Conservation (phyloP, 768 basidiomycete species). For the Coprinopsis cinerea region DNA sequence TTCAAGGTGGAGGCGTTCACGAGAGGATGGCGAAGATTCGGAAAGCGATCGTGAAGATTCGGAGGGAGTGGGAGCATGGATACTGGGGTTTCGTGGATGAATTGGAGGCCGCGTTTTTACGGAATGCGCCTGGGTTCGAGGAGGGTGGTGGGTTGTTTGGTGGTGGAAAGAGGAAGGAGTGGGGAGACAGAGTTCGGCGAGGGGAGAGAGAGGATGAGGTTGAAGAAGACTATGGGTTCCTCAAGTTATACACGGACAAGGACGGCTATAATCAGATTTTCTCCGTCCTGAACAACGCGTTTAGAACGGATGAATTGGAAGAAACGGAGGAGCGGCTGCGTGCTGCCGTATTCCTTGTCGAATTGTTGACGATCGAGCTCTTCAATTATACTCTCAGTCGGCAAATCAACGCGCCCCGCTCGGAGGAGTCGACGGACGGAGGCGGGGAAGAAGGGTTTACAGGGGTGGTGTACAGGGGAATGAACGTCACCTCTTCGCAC, state of each 20-base stretch:
- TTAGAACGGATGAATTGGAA: constrained; percentile 12
- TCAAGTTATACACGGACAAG: constrained; percentile 17
- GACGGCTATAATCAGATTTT: constrained; percentile 18
- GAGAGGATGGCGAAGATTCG: constrained; percentile 14
- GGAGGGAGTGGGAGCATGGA: constrained; percentile 14
- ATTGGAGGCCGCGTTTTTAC: constrained; percentile 11
- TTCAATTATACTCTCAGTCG: constrained; percentile 17
- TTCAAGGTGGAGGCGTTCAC: constrained; percentile 15
- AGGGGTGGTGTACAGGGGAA: constrained; percentile 16
- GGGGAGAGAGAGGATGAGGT: constrained; percentile 2
- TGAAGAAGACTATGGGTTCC: constrained; percentile 14
- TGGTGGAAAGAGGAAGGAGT: constrained; percentile 11
- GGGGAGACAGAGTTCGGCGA: constrained; percentile 16
- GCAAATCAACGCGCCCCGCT: too few relatives aligned
- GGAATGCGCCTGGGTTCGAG: constrained; percentile 7
- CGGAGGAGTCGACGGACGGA: not conserved
- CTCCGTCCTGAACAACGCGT: constrained; percentile 15
- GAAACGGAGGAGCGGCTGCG: constrained; percentile 12
- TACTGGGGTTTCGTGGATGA: constrained; percentile 16
- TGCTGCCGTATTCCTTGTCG: constrained; percentile 18
- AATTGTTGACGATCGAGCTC: constrained; percentile 20
- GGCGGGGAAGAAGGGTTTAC: constrained; percentile 12
- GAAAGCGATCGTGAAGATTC: constrained; percentile 15
- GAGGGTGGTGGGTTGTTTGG: constrained; percentile 1
- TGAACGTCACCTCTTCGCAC: constrained; percentile 13